Percentiles rank a stretch among this genome's conserved stretches.
Evolutionary conservation across 148 eudicot genomes (phyloP).

Genomic region (Heliosperma pusillum): DNA sequence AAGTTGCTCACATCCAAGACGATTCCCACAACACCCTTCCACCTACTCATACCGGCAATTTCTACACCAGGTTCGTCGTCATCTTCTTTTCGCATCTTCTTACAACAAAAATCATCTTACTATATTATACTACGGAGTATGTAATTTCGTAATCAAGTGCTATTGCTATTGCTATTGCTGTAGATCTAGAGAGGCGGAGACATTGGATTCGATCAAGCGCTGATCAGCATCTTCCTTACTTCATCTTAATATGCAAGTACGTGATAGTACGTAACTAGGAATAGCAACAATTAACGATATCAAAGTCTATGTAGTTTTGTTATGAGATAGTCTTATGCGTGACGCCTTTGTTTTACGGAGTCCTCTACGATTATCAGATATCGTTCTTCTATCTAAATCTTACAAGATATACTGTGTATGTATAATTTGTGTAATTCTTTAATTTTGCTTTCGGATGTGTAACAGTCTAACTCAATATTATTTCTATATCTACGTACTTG

Average conservation of each 20-base stretch:
- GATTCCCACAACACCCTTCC: constrained; percentile 18
- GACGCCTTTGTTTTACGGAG: background rate
- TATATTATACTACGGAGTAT: no score
- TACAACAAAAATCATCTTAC: no score
- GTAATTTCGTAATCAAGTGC: no score
- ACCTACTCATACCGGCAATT: constrained; percentile 9
- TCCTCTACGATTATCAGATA: background rate
- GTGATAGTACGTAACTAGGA: no score
- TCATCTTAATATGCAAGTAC: background rate
- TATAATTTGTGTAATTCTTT: no score
- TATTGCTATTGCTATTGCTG: background rate
- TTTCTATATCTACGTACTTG: no score
- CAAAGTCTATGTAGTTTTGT: background rate
- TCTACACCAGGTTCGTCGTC: constrained; percentile 25
- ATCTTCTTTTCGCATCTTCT: background rate
- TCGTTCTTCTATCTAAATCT: no score
- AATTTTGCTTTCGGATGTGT: no score
- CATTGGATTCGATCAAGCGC: background rate
- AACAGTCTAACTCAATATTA: no score
- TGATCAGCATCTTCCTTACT: background rate
- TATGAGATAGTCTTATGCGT: background rate
- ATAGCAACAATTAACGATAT: no score
- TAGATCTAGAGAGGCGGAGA: background rate
- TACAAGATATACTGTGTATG: no score
- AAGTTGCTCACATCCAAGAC: constrained; percentile 38